Conservation (phyloP, 768 basidiomycete species). For the Lepiota subincarnata region DNA sequence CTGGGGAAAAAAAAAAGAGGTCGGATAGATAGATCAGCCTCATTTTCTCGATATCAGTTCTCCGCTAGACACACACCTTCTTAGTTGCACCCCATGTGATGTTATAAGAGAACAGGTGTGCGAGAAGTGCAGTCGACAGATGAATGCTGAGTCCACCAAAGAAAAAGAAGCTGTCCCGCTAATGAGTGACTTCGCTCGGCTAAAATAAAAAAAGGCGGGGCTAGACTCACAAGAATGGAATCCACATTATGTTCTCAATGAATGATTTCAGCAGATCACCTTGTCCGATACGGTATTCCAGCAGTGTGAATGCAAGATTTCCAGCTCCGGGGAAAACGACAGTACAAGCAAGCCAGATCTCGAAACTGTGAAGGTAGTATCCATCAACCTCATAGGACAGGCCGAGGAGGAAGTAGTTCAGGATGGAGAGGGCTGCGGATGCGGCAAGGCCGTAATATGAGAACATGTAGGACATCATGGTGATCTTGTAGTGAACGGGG, state of each 20-base stretch:
- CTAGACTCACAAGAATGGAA: constrained; percentile 68
- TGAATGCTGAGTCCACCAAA: constrained; percentile 75
- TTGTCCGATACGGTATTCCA: constrained; percentile 65
- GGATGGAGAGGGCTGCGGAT: constrained; percentile 53
- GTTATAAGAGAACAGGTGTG: constrained; percentile 73
- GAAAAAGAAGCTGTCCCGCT: constrained; percentile 61
- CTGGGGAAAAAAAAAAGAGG: constrained; percentile 34
- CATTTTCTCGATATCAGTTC: not conserved
- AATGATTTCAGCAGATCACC: constrained; percentile 45
- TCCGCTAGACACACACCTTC: constrained; percentile 34
- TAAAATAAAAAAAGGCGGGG: constrained; percentile 3
- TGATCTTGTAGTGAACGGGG: constrained; percentile 80
- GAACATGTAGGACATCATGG: constrained; percentile 72
- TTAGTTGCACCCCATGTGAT: constrained; percentile 77
- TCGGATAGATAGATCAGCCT: not conserved
- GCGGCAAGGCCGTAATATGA: constrained; percentile 63
- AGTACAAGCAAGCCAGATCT: constrained; percentile 71
- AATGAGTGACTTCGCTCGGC: not conserved
- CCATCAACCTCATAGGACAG: constrained; percentile 59
- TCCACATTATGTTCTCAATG: constrained; percentile 59
- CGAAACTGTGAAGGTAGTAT: constrained; percentile 68
- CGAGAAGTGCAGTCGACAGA: constrained; percentile 57
- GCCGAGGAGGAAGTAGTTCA: constrained; percentile 72
- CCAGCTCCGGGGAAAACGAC: constrained; percentile 68
- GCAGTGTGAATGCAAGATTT: constrained; percentile 62